Evolutionary conservation across 176 grass and related monocot genomes (phyloP).

Genomic region (Zizania latifolia): DNA sequence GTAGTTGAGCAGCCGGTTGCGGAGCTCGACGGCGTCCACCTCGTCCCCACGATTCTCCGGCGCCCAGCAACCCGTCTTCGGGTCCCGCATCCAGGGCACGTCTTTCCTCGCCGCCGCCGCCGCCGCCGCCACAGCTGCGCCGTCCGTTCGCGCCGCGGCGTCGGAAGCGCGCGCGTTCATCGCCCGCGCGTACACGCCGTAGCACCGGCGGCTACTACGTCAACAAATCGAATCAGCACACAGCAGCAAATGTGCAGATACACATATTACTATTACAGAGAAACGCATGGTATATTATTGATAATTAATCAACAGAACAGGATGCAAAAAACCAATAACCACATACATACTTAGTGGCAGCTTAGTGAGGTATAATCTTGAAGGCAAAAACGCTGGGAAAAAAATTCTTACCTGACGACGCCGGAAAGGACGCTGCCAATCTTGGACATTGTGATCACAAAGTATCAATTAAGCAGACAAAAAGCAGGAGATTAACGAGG

Average conservation of each 20-base stretch:
- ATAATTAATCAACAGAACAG: too few species aligned
- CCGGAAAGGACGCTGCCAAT: not conserved
- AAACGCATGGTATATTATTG: too few species aligned
- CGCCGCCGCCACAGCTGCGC: not conserved
- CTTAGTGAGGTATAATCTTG: too few species aligned
- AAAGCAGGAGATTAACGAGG: not conserved
- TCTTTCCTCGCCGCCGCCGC: not conserved
- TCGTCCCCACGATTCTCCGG: constrained; percentile 38
- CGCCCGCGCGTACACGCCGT: constrained; percentile 7
- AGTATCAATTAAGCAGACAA: not conserved
- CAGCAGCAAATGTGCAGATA: too few species aligned
- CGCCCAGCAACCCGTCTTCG: constrained; percentile 39
- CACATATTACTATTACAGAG: too few species aligned
- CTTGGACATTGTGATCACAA: constrained; percentile 16
- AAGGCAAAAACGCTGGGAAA: not conserved
- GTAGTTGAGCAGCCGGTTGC: constrained; percentile 2
- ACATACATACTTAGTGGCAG: too few species aligned
- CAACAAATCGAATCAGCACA: too few species aligned
- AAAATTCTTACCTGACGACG: not conserved
- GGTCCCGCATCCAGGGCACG: constrained; percentile 43
- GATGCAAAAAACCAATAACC: not conserved
- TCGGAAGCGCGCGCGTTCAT: not conserved
- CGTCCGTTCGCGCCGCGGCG: not conserved
- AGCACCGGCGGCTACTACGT: not conserved
- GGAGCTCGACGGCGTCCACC: constrained; percentile 41